A percentile compares a stretch with the other conserved stretches of the same genome.
These are phyloP conservation scores for Lotus japonicus DNA, from an alignment of 306 rosid genomes.

Conservation along the genomic window DNA sequence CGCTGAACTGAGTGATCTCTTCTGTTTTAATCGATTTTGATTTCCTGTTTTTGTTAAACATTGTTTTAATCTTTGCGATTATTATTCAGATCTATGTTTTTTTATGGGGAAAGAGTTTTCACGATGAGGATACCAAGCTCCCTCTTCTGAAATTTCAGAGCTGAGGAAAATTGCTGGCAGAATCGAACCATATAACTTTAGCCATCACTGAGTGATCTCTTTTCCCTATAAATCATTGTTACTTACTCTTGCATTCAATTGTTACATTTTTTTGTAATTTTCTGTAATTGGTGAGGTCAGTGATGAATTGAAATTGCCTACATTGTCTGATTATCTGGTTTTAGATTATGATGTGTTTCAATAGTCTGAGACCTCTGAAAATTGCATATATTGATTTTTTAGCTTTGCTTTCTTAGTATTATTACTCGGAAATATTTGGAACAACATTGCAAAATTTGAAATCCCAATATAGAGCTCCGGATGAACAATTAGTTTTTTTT, in stretches of 20 bases:
- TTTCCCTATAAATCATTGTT: neutral
- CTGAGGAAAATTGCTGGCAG: constrained; percentile 68
- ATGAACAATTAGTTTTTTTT: too few species aligned
- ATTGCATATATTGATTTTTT: too few species aligned
- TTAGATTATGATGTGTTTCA: constrained; percentile 12
- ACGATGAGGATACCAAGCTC: constrained; percentile 63
- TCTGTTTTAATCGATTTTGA: neutral
- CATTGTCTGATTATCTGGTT: constrained; percentile 32
- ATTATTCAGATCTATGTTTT: neutral
- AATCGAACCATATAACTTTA: constrained; percentile 58
- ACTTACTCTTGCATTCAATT: neutral
- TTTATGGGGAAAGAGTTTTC: constrained; percentile 24
- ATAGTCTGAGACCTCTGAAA: constrained; percentile 33
- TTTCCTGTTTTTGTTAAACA: neutral
- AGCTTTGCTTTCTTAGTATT: too few species aligned
- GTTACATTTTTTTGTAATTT: too few species aligned
- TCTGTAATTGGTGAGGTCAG: constrained; percentile 14
- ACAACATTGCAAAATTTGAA: too few species aligned
- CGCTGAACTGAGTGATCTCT: constrained; percentile 84
- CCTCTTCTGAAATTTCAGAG: constrained; percentile 56
- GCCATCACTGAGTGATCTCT: constrained; percentile 56
- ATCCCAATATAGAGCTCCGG: too few species aligned
- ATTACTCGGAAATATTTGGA: too few species aligned
- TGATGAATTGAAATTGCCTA: constrained; percentile 34
- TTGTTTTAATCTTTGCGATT: neutral